Evolutionary conservation across 495 filamentous ascomycete genomes (phyloP), one percentile per base, ranked within the genome.

Genomic region (Aspergillus leporis): DNA sequence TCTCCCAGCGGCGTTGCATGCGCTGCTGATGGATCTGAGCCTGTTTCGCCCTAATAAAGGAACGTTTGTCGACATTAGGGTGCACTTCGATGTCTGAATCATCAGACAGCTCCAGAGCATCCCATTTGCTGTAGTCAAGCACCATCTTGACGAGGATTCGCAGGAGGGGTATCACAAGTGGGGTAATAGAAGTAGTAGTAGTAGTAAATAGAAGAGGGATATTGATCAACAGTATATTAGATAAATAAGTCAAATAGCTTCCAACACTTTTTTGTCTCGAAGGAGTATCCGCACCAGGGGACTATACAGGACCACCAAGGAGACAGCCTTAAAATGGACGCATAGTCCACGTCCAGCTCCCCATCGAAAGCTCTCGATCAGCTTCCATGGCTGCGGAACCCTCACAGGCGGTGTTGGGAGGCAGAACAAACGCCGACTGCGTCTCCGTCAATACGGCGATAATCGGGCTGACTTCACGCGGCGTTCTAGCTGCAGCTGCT

Each of bases 1-100:
- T 98, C 68, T 96, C 87, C 66, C 90, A 84, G 64, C 87, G 89
- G 53, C 94, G 90, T 64, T 92, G 86, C 56, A 83, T 78, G 45
- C 94, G 88, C 69, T 97, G 87, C 67, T 89, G 83, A 70, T 98
- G 94, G 69, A 98, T 98, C 72, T 98, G 92, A 67, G 89, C 87
- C 75, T 97, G 94, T 78, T 98, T 98, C 56, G 94, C 94, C 54
- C 94, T 91, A 71, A 98, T 98, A 77, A 98, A 98, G 55, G 94
- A 98, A 3, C 88, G 87, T 69, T 98, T 98, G 77, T 98, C 94
- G 73, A 98, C 94, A 76, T 98, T 98, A 56, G 95, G 94, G 73
- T 98, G 94, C 28, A 97, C 93, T 75, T 98, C 94, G 67, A 98
- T 90, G 71, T 98, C 94, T 45, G 92, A 96, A 73, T 98, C 94